phyloP scores from a whole-genome alignment of 2,329 filamentous ascomycete species.

The Gaeumannomyces tritici region DNA sequence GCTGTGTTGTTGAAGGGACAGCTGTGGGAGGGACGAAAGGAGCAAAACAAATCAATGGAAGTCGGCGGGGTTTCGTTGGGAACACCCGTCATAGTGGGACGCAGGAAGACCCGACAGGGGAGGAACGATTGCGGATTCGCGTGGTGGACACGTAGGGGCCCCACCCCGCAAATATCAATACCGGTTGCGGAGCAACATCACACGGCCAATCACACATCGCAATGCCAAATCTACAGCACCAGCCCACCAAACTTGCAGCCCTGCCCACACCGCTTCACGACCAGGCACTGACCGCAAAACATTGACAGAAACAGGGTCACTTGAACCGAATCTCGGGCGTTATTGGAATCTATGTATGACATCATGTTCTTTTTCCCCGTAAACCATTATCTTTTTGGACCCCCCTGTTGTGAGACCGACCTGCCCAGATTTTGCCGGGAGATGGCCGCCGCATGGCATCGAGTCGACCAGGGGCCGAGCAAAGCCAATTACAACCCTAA shows the following conservation, averaged over 20 bases:
- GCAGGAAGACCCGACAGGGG: not conserved
- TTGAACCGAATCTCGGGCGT: not conserved
- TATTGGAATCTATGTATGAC: not conserved
- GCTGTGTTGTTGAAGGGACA: not conserved
- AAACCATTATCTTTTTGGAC: not conserved
- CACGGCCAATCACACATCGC: not conserved
- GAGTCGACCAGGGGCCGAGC: not conserved
- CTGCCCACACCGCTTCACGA: not conserved
- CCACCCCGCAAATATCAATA: not conserved
- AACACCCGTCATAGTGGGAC: not conserved
- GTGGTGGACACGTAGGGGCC: too few relatives aligned
- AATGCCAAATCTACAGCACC: not conserved
- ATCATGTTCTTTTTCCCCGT: slow-evolving; percentile 3
- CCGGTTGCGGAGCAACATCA: not conserved
- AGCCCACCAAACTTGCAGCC: not conserved
- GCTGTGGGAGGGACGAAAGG: not conserved
- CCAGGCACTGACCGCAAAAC: not conserved
- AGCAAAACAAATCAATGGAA: not conserved
- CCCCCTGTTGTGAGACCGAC: not conserved
- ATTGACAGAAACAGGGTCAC: not conserved
- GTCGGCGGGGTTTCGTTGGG: not conserved
- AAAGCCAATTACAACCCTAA: not conserved
- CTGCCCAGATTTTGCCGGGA: too few relatives aligned
- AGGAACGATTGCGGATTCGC: not conserved
- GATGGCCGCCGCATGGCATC: not conserved